A percentile compares a stretch with the other conserved stretches of the same genome.
phyloP scores from a whole-genome alignment of 345 rosid species.

The Pugionium cornutum region DNA sequence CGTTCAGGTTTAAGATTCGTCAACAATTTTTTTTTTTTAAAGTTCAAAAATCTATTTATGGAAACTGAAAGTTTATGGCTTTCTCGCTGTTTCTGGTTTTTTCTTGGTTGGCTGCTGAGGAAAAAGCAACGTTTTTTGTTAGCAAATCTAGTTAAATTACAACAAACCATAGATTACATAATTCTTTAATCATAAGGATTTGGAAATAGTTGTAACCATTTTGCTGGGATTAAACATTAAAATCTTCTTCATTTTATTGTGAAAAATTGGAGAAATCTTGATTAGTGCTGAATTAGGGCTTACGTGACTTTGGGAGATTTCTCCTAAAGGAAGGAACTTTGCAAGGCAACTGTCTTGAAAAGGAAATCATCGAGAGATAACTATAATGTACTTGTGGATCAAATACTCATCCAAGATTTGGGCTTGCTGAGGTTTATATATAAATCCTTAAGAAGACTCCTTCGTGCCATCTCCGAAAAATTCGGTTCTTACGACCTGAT shows the following conservation, averaged over 20 bases:
- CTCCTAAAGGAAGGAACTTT: slow-evolving; percentile 20
- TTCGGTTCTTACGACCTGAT: background rate
- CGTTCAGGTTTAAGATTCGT: slow-evolving; percentile 49
- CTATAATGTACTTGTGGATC: slow-evolving; percentile 12
- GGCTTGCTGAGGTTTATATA: slow-evolving; percentile 19
- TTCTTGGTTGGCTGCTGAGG: slow-evolving; percentile 32
- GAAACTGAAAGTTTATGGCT: slow-evolving; percentile 30
- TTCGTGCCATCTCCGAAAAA: background rate
- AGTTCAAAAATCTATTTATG: slow-evolving; percentile 36
- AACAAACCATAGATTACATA: slow-evolving; percentile 19
- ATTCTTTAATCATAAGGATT: no score
- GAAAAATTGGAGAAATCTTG: background rate
- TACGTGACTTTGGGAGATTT: slow-evolving; percentile 3
- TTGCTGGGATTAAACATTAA: slow-evolving; percentile 6
- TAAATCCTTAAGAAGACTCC: background rate
- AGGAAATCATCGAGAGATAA: slow-evolving; percentile 12
- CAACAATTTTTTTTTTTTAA: background rate
- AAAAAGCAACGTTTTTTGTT: slow-evolving; percentile 6
- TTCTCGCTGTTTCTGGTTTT: slow-evolving; percentile 33
- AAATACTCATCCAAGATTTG: slow-evolving; percentile 23
- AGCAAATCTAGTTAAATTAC: slow-evolving; percentile 19
- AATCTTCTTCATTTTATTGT: slow-evolving; percentile 7
- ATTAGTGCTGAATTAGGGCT: slow-evolving; percentile 21
- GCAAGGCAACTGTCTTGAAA: slow-evolving; percentile 11
- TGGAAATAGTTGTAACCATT: slow-evolving; percentile 16